Conservation (phyloP, 805 yeast species). For the Suhomyces vadensis region DNA sequence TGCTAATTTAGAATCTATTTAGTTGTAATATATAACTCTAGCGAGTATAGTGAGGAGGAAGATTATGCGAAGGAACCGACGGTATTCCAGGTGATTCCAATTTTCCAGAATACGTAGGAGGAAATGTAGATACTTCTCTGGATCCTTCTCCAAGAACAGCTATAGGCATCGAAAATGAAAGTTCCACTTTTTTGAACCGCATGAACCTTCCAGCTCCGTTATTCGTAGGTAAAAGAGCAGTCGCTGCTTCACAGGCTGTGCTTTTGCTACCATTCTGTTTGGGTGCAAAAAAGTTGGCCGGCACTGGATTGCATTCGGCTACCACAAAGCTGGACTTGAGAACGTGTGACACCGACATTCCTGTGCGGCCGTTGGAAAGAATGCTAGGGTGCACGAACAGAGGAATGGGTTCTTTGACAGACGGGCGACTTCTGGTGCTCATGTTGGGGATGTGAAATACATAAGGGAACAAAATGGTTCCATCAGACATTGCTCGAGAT, state of each 20-base stretch:
- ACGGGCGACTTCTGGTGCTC: too few relatives aligned
- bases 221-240: too few relatives aligned
- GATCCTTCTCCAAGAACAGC: conserved; percentile 13
- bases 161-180: conserved; percentile 16
- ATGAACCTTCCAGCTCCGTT: too few relatives aligned
- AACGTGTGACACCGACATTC: conserved; percentile 12
- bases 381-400: conserved; percentile 16
- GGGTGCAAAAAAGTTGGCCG: too few relatives aligned
- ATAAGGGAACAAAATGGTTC: conserved; percentile 1
- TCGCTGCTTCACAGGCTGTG: too few relatives aligned
- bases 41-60: background rate
- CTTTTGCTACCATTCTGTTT: too few relatives aligned
- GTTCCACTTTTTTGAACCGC: conserved; percentile 14
- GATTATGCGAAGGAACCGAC: too few relatives aligned
- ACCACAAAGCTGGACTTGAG: conserved; percentile 15
- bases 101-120: conserved; percentile 15
- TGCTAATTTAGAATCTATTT: background rate
- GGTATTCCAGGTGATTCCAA: too few relatives aligned
- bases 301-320: too few relatives aligned
- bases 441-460: conserved; percentile 6
- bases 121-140: conserved; percentile 12
- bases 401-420: too few relatives aligned
- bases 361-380: conserved; percentile 4
- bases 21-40: conserved; percentile 1
- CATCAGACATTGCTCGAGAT: background rate